Evolutionary conservation across 139 green algal genomes (phyloP), one percentile per base, ranked within the genome.

Genomic region (Chlamydomonas incerta): DNA sequence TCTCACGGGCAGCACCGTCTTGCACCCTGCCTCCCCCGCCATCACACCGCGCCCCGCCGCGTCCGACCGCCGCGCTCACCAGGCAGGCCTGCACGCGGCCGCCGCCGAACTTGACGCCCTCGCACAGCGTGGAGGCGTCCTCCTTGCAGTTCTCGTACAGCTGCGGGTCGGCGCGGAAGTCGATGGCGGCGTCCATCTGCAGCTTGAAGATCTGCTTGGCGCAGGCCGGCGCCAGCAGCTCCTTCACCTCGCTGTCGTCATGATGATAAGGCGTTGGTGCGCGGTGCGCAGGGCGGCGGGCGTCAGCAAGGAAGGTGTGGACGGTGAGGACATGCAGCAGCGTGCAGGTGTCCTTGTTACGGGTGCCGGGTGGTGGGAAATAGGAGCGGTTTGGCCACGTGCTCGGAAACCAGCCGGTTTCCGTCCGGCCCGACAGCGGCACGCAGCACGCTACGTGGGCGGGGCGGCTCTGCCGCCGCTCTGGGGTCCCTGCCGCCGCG

Each of bases 11-110:
- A n/a, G n/a, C n/a, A n/a, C n/a, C n/a, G n/a, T n/a, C n/a, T n/a
- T n/a, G n/a, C n/a, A n/a, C n/a, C n/a, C n/a, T n/a, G n/a, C n/a
- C n/a, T n/a, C n/a, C n/a, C n/a, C n/a, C n/a, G n/a, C n/a, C n/a
- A n/a, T n/a, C n/a, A n/a, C n/a, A n/a, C n/a, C n/a, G n/a, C n/a
- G n/a, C n/a, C n/a, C n/a, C n/a, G n/a, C n/a, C n/a, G n/a, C n/a
- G n/a, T n/a, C n/a, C n/a, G n/a, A n/a, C n/a, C 41, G 41, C 41
- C 8, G 41, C 41, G 41, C 88, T 62, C 65, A 95, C 92, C 90
- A 97, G 77, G 89, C 95, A 97, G 9, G 89, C 88, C 73, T 96
- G 94, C 18, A 96, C 77, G 21, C 91, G 88, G 0, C 94, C 94
- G 17, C 94, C 92, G 28, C 94, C 92, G 13, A 80, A 65, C 76